These are phyloP conservation scores for Phytophthora pistaciae DNA, from an alignment of 352 stramenopile species.

Conservation along the genomic window DNA sequence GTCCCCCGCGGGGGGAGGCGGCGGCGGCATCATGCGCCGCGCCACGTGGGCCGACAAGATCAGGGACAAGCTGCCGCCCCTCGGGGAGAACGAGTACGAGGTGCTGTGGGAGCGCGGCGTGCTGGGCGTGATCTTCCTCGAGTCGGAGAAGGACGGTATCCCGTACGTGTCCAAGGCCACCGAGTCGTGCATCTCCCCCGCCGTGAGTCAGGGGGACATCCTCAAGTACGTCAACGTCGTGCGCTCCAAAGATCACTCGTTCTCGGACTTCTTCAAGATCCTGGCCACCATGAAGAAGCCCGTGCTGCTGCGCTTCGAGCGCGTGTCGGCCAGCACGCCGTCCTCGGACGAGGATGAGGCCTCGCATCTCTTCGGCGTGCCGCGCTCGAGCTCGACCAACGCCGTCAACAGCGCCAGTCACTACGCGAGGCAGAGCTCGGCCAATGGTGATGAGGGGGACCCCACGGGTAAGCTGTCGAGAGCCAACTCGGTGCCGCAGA, in stretches of 20 bases:
- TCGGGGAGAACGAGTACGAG: slow-evolving; percentile 88
- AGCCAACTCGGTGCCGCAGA: slow-evolving; percentile 67
- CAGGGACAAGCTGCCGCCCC: slow-evolving; percentile 75
- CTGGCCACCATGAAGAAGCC: slow-evolving; percentile 92
- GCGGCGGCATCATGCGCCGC: slow-evolving; percentile 31
- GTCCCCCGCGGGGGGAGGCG: slow-evolving; percentile 15
- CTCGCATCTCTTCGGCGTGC: slow-evolving; percentile 48
- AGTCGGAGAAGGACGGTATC: slow-evolving; percentile 87
- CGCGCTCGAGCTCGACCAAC: slow-evolving; percentile 57
- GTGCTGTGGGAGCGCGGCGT: slow-evolving; percentile 89
- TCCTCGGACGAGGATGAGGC: slow-evolving; percentile 59
- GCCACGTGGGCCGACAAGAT: slow-evolving; percentile 84
- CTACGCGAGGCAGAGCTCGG: slow-evolving; percentile 38
- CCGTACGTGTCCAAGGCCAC: slow-evolving; percentile 90
- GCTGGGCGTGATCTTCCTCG: slow-evolving; percentile 88
- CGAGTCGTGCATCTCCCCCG: slow-evolving; percentile 84
- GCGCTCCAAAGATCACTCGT: slow-evolving; percentile 88
- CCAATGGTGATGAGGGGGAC: slow-evolving; percentile 28
- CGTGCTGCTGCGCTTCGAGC: slow-evolving; percentile 86
- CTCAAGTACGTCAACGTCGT: slow-evolving; percentile 90
- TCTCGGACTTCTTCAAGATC: slow-evolving; percentile 92
- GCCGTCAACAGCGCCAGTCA: slow-evolving; percentile 40
- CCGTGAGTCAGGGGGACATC: slow-evolving; percentile 76
- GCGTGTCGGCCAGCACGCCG: slow-evolving; percentile 52
- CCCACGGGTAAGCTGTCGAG: slow-evolving; percentile 50